Evolutionary conservation across 108 stramenopile species (phyloP), one percentile per base, ranked within the genome.

Genomic region (Schizochytrium sp.): DNA sequence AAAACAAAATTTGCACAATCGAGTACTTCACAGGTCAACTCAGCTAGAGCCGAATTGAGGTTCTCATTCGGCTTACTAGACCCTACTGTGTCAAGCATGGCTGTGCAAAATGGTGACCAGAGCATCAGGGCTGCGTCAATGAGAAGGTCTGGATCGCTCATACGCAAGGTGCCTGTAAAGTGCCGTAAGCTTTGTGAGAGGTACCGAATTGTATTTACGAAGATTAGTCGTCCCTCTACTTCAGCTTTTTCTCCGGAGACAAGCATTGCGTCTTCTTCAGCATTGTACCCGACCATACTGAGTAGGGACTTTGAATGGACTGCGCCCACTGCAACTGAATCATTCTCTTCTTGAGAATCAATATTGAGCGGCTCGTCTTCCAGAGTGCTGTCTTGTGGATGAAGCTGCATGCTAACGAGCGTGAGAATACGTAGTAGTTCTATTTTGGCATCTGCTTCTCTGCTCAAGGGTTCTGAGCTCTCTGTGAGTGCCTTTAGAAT

Each of bases 71-170:
- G 53, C 76, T 47, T 38, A 53, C 50, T 55, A 40, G 28, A 55
- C 2, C 50, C 8, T 10, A 83, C 53, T 19, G 76, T 83, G 53
- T 83, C 76, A 40, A 83, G 47, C 76, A 83, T 83, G 76, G 76
- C 76, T 5, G 76, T 83, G 76, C 76, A 83, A 28, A 49, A 83
- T 55, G 76, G 76, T 38, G 76, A 49, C 76, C 76, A 83, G 10
- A 83, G 53, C 17, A 83, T 55, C 10, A 55, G 47, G 5, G 76
- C 76, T 5, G 76, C 76, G 50, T 83, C 76, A n/a, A 7, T 46
- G 45, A 83, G 15, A 8, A 83, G 50, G 28, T 83, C 76, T 17
- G 76, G 76, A 5, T 83, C 53, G 8, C 10, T 40, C 45, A 10
- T 5, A 28, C 28, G 64, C 64, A 69, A 44, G 42, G 15, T 7